These are phyloP conservation scores for Diutina mesorugosa DNA, from an alignment of 1,139 yeast genomes.

Conservation along the genomic window DNA sequence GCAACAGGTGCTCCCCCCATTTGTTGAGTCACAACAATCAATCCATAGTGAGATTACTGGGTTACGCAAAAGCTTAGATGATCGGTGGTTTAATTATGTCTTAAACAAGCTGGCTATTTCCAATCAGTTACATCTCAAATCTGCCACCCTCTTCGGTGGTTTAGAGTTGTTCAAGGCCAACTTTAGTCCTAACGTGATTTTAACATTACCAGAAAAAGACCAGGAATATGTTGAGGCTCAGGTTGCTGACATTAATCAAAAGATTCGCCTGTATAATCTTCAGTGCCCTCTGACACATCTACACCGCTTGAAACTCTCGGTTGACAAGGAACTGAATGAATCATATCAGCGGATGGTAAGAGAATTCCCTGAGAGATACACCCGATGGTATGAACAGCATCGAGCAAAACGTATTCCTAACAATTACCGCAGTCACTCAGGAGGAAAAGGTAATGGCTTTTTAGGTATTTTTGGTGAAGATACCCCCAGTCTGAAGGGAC, in stretches of 20 bases:
- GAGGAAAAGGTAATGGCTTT: not conserved
- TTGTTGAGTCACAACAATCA: conserved; percentile 72
- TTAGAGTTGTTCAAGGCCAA: not conserved
- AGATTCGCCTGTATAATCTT: conserved; percentile 59
- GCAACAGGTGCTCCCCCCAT: conserved; percentile 76
- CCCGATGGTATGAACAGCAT: conserved; percentile 1
- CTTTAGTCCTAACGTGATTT: not conserved
- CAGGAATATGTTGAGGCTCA: conserved; percentile 27
- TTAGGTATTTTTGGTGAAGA: not conserved
- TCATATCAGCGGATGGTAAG: conserved; percentile 3
- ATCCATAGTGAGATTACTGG: conserved; percentile 32
- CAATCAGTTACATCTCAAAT: not conserved
- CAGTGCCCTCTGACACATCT: conserved; percentile 65
- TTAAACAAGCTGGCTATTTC: conserved; percentile 11
- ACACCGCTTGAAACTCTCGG: conserved; percentile 49
- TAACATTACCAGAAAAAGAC: not conserved
- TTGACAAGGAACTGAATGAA: conserved; percentile 36
- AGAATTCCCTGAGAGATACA: conserved; percentile 1
- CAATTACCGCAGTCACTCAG: not conserved
- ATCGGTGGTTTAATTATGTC: conserved; percentile 29
- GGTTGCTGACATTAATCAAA: conserved; percentile 38
- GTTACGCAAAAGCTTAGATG: conserved; percentile 33
- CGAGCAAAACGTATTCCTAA: not conserved
- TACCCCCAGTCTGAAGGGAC: not conserved
- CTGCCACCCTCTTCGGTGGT: not conserved